Percentiles rank a stretch among this genome's conserved stretches.
These are phyloP conservation scores for Kurtzmaniella cleridarum DNA, from an alignment of 805 yeast species.

Conservation along the genomic window DNA sequence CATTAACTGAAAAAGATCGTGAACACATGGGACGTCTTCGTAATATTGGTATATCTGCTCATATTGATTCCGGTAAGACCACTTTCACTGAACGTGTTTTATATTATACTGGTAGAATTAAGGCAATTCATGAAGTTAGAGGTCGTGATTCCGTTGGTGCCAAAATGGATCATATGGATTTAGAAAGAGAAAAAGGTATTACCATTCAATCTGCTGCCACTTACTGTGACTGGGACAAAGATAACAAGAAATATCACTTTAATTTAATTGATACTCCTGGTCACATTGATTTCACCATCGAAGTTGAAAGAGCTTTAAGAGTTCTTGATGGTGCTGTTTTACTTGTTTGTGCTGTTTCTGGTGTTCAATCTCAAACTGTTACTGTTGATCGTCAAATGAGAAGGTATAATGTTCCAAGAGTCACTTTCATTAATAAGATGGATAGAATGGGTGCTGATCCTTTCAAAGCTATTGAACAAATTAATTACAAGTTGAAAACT, in stretches of 20 bases:
- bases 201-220: slow-evolving; percentile 99
- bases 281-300: slow-evolving; percentile 97
- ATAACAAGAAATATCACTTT: slow-evolving; percentile 66
- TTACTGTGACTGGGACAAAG: slow-evolving; percentile 92
- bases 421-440: slow-evolving; percentile 96
- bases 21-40: slow-evolving; percentile 57
- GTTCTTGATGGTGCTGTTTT: slow-evolving; percentile 97
- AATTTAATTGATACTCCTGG: slow-evolving; percentile 98
- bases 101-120: slow-evolving; percentile 93
- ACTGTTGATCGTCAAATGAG: slow-evolving; percentile 99
- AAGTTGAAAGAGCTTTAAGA: slow-evolving; percentile 97
- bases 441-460: slow-evolving; percentile 99
- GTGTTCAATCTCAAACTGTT: slow-evolving; percentile 97
- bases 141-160: slow-evolving; percentile 98
- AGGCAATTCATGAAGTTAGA: slow-evolving; percentile 93
- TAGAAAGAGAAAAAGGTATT: slow-evolving; percentile 97
- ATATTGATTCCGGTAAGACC: slow-evolving; percentile 96
- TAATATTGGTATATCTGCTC: slow-evolving; percentile 97
- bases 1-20: slow-evolving; percentile 48
- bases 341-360: slow-evolving; percentile 97
- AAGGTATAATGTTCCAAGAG: slow-evolving; percentile 93
- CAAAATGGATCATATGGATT: slow-evolving; percentile 98
- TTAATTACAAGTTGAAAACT: slow-evolving; percentile 78
- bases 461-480: slow-evolving; percentile 88
- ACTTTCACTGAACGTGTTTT: slow-evolving; percentile 97